These are phyloP conservation scores for Juncus effusus DNA, from an alignment of 176 grass and related monocot genomes.

Conservation along the genomic window DNA sequence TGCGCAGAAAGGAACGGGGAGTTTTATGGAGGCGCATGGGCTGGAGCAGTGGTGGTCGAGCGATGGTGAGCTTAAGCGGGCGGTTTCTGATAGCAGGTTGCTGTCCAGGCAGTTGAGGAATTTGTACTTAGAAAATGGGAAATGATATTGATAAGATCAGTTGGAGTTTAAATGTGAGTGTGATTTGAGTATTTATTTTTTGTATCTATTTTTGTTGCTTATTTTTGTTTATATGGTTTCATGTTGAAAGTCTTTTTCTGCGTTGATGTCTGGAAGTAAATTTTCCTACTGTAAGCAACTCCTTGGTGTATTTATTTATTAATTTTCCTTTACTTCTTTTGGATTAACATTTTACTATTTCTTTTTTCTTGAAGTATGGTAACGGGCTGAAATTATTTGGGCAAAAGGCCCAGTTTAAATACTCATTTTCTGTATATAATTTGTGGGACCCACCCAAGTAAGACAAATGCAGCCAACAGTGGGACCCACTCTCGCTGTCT, in stretches of 20 bases:
- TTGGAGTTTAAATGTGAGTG: not conserved
- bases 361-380: no score
- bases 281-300: no score
- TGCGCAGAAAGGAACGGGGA: conserved; percentile 45
- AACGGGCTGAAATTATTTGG: no score
- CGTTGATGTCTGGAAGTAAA: not conserved
- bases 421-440: no score
- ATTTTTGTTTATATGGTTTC: not conserved
- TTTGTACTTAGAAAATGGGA: conserved; percentile 39
- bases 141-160: conserved; percentile 21
- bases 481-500: no score
- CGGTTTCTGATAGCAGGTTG: conserved; percentile 63
- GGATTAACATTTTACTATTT: no score
- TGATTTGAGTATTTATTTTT: not conserved
- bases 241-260: conserved; percentile 4
- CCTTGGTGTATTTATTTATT: no score
- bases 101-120: conserved; percentile 71
- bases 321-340: no score
- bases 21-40: conserved; percentile 80
- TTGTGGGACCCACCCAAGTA: no score
- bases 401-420: no score
- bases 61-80: conserved; percentile 62
- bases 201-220: not conserved
- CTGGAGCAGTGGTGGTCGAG: conserved; percentile 86
- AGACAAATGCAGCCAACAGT: no score